Evolutionary conservation across 495 filamentous ascomycete species (phyloP).

Genomic region (Trichoderma gamsii): DNA sequence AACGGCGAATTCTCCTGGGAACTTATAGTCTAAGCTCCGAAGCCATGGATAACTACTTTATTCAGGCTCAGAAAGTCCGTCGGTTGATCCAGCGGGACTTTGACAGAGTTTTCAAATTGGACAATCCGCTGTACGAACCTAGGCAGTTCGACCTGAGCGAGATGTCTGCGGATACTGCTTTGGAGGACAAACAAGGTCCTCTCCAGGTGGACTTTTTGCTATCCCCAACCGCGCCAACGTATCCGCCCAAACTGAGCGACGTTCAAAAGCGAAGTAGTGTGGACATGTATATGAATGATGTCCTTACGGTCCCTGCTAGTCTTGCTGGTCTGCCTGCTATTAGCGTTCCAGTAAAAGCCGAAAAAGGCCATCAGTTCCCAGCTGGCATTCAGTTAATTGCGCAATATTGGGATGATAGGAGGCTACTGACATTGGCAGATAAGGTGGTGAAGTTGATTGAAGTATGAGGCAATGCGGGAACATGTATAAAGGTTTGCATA

Average conservation of each 20-base stretch:
- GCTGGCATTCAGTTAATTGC: slow-evolving; percentile 84
- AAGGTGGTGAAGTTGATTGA: slow-evolving; percentile 28
- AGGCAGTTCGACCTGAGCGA: slow-evolving; percentile 41
- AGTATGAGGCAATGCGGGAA: not conserved
- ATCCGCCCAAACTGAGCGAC: slow-evolving; percentile 59
- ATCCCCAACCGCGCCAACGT: slow-evolving; percentile 78
- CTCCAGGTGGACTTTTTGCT: slow-evolving; percentile 74
- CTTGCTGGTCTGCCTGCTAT: slow-evolving; percentile 86
- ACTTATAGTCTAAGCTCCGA: slow-evolving; percentile 85
- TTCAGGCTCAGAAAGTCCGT: slow-evolving; percentile 83
- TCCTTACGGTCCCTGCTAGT: slow-evolving; percentile 92
- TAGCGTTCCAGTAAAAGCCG: slow-evolving; percentile 62
- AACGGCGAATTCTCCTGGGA: slow-evolving; percentile 78
- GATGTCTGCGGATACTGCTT: slow-evolving; percentile 32
- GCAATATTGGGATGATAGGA: slow-evolving; percentile 82
- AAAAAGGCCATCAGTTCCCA: slow-evolving; percentile 30
- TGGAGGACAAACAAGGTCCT: slow-evolving; percentile 41
- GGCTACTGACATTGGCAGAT: slow-evolving; percentile 52
- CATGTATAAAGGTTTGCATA: not conserved
- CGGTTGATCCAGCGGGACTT: slow-evolving; percentile 82
- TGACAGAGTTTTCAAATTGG: slow-evolving; percentile 61
- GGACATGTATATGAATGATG: slow-evolving; percentile 79
- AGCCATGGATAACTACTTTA: slow-evolving; percentile 94
- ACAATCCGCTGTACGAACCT: slow-evolving; percentile 55
- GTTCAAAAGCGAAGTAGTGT: slow-evolving; percentile 31